Evolutionary conservation across 805 yeast species (phyloP), one percentile per base, ranked within the genome.

Genomic region (Saturnispora sanitii): DNA sequence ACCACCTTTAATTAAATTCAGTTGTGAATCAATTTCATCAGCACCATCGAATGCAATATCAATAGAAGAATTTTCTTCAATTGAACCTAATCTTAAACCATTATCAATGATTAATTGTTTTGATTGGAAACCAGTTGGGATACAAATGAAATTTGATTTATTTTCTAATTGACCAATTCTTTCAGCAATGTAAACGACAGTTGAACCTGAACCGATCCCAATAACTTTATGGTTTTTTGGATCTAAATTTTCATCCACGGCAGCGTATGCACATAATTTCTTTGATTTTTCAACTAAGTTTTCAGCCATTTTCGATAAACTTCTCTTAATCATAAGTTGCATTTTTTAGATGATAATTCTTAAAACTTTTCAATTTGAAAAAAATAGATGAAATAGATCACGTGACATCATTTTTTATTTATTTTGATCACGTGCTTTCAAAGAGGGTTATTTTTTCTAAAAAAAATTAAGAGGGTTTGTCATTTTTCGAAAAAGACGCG

Each of bases 1-100:
- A 37, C 99, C 99, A 50, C 99, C 99, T 64, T 92, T 92, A 59
- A 92, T 92, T 53, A 88, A 78, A 57, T 87, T 84, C 52, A 92
- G 69, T 17, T 70, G 57, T 4, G 74, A 57, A 61, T 90, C 98
- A 43, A 88, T 88, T 62, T 92, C 98, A 62, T 92, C 99, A 2
- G 98, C 97, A 34, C 99, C 99, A 61, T 92, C 99, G 58, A 92
- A 92, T 2, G 96, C 95, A 51, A 92, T 77, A 58, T 92, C 98
- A 34, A 92, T 66, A 20, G 71, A 70, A 2, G 94, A 84, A 47
- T 66, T 79, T 65, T 86, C 88, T 54, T 90, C 96, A 45, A 90
- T 75, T 8, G 82, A 69, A 2, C 94, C 95, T 48, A 88, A 67
- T 31, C 61, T 70, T 47, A 92, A 68, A 0, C 92, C 92, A 52